A percentile compares a stretch with the other conserved stretches of the same genome.
phyloP scores from a whole-genome alignment of 2,329 filamentous ascomycete species.

The Epichloe amarillans region DNA sequence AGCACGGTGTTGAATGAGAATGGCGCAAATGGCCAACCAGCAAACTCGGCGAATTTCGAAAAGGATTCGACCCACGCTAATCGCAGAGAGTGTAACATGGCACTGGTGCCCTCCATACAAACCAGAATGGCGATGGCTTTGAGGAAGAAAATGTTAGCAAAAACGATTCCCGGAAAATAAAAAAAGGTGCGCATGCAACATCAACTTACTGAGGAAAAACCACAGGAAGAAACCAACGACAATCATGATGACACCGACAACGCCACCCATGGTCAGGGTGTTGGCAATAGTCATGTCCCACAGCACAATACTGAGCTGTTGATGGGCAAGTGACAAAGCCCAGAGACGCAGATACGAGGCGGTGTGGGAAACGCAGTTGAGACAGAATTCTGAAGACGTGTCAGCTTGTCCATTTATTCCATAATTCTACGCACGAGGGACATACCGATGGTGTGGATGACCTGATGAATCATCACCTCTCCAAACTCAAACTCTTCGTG shows the following conservation, averaged over 20 bases:
- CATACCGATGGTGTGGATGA: constrained; percentile 96
- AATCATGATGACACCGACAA: constrained; percentile 62
- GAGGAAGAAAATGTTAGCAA: constrained; percentile 12
- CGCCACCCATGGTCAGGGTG: constrained; percentile 54
- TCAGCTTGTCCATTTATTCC: constrained; percentile 15
- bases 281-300: constrained; percentile 91
- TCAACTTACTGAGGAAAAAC: constrained; percentile 61
- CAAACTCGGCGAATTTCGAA: constrained; percentile 92
- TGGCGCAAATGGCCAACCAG: constrained; percentile 73
- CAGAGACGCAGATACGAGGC: constrained; percentile 97
- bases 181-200: not conserved
- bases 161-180: not conserved
- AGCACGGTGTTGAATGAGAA: constrained; percentile 78
- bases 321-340: constrained; percentile 93
- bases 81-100: constrained; percentile 85
- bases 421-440: not conserved
- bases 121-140: constrained; percentile 52
- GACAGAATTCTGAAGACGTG: constrained; percentile 65
- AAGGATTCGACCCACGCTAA: constrained; percentile 96
- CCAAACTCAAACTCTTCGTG: constrained; percentile 96
- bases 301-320: constrained; percentile 89
- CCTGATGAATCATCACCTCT: constrained; percentile 96
- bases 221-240: constrained; percentile 76
- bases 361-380: constrained; percentile 98
- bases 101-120: constrained; percentile 91